Conservation (phyloP, 345 rosid species). For the Punica granatum region DNA sequence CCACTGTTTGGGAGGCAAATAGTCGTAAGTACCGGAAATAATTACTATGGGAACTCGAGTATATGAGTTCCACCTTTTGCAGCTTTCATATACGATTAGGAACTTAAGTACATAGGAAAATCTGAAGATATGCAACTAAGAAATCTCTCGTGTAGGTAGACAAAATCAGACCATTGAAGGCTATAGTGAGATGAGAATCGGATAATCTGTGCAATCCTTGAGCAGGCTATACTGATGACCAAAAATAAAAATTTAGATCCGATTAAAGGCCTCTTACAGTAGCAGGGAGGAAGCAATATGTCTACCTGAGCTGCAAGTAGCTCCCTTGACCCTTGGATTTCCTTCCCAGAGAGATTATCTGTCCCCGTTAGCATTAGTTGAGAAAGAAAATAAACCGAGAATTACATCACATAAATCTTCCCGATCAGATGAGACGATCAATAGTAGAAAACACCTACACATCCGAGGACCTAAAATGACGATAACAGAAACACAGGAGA, state of each 20-base stretch:
- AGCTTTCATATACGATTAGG: no score
- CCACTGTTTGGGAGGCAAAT: not conserved
- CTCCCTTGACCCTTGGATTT: not conserved
- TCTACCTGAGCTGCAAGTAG: not conserved
- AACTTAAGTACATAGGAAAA: no score
- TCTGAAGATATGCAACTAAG: no score
- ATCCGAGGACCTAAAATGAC: not conserved
- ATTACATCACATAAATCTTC: not conserved
- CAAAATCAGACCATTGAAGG: no score
- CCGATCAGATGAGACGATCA: not conserved
- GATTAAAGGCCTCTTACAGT: not conserved
- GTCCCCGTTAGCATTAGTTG: not conserved
- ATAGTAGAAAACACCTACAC: no score
- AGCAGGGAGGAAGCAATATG: not conserved
- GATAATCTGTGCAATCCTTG: no score
- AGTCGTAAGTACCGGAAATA: not conserved
- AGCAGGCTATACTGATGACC: no score
- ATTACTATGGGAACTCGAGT: not conserved
- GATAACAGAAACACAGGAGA: not conserved
- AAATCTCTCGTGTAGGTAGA: no score
- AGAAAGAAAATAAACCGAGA: not conserved
- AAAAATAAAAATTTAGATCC: no score
- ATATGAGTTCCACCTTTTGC: no score
- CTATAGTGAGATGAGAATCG: no score
- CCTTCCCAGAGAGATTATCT: not conserved